Conservation (phyloP, 2,329 filamentous ascomycete species). For the Pseudogymnoascus sp. region DNA sequence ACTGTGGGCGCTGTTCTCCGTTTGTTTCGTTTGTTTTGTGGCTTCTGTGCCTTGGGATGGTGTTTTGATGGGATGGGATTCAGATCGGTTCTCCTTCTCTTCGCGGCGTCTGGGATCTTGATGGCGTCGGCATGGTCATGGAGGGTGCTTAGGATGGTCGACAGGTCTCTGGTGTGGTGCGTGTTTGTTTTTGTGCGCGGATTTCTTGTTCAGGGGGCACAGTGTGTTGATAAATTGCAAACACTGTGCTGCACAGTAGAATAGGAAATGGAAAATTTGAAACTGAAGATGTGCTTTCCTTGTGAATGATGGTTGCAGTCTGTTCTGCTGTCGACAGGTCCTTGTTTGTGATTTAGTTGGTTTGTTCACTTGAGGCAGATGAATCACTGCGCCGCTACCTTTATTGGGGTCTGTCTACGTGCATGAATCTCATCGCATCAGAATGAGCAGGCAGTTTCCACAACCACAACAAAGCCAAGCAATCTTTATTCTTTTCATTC, state of each 20-base stretch:
- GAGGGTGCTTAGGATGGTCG: neutral
- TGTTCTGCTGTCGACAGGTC: neutral
- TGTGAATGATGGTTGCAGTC: neutral
- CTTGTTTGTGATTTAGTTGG: neutral
- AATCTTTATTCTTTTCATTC: neutral
- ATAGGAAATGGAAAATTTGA: conserved; percentile 1
- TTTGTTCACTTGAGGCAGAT: neutral
- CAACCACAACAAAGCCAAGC: neutral
- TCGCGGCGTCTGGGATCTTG: neutral
- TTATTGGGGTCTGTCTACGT: neutral
- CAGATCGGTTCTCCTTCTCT: neutral
- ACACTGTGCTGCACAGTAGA: neutral
- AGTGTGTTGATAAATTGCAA: neutral
- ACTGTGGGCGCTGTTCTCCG: neutral
- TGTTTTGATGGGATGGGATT: neutral
- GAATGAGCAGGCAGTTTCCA: neutral
- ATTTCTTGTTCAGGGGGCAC: neutral
- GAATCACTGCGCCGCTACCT: neutral
- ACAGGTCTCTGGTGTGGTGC: neutral
- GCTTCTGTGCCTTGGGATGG: neutral
- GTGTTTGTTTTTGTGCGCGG: neutral
- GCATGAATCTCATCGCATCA: neutral
- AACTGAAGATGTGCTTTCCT: neutral
- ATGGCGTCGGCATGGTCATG: neutral
- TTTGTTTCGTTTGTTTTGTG: neutral